Conservation (phyloP, 108 stramenopile genomes). For the Cyclotella distinguenda region DNA sequence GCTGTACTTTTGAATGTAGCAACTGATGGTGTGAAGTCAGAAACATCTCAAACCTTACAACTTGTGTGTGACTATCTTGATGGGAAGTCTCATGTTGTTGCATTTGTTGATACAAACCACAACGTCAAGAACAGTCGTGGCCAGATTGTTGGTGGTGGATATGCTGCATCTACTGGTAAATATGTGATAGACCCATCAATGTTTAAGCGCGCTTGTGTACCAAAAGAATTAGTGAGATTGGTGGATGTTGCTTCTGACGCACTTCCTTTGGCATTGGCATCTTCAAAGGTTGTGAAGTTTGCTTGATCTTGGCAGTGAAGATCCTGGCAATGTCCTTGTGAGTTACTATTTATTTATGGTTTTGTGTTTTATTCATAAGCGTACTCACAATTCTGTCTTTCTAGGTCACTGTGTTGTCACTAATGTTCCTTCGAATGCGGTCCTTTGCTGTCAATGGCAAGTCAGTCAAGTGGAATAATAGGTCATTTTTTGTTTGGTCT, state of each 20-base stretch:
- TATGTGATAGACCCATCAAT: not conserved
- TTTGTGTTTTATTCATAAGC: not conserved
- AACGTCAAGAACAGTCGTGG: not conserved
- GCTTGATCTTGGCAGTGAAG: not conserved
- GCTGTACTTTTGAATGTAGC: not conserved
- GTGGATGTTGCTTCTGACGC: not conserved
- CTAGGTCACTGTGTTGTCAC: not conserved
- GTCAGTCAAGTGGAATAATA: not conserved
- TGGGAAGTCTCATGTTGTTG: not conserved
- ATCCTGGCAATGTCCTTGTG: not conserved
- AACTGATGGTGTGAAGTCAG: conserved; percentile 7
- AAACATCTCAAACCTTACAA: not conserved
- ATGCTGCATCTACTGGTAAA: not conserved
- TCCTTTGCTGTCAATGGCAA: not conserved
- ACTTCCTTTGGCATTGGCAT: not conserved
- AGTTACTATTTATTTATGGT: not conserved
- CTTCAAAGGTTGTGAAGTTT: not conserved
- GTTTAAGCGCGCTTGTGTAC: not conserved
- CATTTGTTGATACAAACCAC: not conserved
- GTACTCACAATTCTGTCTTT: not conserved
- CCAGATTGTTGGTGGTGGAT: not conserved
- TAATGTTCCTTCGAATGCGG: not conserved
- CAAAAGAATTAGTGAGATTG: not conserved
- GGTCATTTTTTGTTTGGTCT: not conserved
- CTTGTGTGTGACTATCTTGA: not conserved